These are phyloP conservation scores for Hymenoscyphus fraxineus DNA, from an alignment of 2,329 filamentous ascomycete genomes.

Conservation along the genomic window DNA sequence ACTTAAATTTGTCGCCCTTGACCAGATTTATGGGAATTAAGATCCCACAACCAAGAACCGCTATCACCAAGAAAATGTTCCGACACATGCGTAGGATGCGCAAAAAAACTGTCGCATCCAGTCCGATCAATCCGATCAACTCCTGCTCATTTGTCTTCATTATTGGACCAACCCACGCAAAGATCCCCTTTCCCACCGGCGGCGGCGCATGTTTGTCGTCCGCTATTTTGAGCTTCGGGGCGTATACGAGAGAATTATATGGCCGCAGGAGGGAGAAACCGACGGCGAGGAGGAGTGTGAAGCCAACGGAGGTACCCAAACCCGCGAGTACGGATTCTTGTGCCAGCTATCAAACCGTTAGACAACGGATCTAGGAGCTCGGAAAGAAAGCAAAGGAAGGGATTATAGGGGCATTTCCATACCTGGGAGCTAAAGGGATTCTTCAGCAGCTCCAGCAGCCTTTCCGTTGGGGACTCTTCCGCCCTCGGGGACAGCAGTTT, in stretches of 20 bases:
- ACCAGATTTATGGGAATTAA: slow-evolving; percentile 76
- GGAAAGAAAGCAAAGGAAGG: slow-evolving; percentile 1
- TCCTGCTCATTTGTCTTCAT: slow-evolving; percentile 73
- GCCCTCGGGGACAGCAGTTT: slow-evolving; percentile 20
- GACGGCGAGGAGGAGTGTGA: slow-evolving; percentile 70
- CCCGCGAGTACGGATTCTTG: slow-evolving; percentile 70
- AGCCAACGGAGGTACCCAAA: slow-evolving; percentile 71
- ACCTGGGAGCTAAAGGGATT: slow-evolving; percentile 31
- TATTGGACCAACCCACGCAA: slow-evolving; percentile 81
- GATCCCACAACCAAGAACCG: slow-evolving; percentile 69
- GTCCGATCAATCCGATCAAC: slow-evolving; percentile 75
- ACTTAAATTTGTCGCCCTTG: slow-evolving; percentile 39
- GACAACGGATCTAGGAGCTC: not conserved
- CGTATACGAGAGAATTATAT: slow-evolving; percentile 88
- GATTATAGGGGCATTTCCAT: not conserved
- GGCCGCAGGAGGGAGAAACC: slow-evolving; percentile 87
- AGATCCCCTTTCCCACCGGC: slow-evolving; percentile 77
- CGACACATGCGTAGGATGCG: slow-evolving; percentile 87
- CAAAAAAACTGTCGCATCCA: slow-evolving; percentile 89
- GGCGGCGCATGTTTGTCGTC: slow-evolving; percentile 88
- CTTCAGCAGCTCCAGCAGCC: slow-evolving; percentile 30
- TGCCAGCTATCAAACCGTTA: slow-evolving; percentile 26
- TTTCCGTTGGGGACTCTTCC: slow-evolving; percentile 22
- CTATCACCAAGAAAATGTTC: slow-evolving; percentile 76
- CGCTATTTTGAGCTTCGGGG: slow-evolving; percentile 87